Conservation (phyloP, 2,329 filamentous ascomycete species). For the Colletotrichum ledebouriae region DNA sequence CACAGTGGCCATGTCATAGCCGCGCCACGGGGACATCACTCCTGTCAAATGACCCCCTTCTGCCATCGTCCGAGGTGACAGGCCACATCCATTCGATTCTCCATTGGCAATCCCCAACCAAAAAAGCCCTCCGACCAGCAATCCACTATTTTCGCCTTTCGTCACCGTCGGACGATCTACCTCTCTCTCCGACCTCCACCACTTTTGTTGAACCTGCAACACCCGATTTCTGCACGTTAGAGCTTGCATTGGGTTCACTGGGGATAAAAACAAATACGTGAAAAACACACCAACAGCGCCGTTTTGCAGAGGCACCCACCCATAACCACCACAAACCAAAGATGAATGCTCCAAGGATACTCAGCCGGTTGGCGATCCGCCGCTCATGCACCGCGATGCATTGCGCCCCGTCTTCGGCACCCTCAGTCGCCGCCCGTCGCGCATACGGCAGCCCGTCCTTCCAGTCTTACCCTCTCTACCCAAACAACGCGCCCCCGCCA, state of each 20-base stretch:
- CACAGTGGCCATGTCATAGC: conserved; percentile 39
- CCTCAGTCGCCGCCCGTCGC: conserved; percentile 16
- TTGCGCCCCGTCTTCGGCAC: conserved; percentile 32
- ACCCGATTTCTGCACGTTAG: not conserved
- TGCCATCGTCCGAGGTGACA: conserved; percentile 20
- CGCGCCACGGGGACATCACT: conserved; percentile 35
- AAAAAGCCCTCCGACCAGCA: conserved; percentile 32
- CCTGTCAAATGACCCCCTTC: conserved; percentile 36
- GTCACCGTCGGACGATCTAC: conserved; percentile 20
- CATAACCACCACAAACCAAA: conserved; percentile 9
- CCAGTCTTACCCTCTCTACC: conserved; percentile 65
- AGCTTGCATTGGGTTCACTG: too few relatives aligned
- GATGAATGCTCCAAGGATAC: conserved; percentile 42
- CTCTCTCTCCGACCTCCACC: not conserved
- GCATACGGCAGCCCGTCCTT: conserved; percentile 53
- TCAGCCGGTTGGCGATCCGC: conserved; percentile 40
- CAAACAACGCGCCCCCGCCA: conserved; percentile 55
- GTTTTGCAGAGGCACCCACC: not conserved
- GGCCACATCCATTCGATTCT: conserved; percentile 11
- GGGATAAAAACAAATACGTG: not conserved
- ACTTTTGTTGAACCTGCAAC: not conserved
- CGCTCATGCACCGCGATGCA: conserved; percentile 37
- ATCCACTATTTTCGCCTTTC: conserved; percentile 13
- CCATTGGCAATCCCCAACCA: conserved; percentile 20
- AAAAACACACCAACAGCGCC: not conserved